Conservation (phyloP, 2,329 filamentous ascomycete genomes). For the Microdochium trichocladiopsis region DNA sequence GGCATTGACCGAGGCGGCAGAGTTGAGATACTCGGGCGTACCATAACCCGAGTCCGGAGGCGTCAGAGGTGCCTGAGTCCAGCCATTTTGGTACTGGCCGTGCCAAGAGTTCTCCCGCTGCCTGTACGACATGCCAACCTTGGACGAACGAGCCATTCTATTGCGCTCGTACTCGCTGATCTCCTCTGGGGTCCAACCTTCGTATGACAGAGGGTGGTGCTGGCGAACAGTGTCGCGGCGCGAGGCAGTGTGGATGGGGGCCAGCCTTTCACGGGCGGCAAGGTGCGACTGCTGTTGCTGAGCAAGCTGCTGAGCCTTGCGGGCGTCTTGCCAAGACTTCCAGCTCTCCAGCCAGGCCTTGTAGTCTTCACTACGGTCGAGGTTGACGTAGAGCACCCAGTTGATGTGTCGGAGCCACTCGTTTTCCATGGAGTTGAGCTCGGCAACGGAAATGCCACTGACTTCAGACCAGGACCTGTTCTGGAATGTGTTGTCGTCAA, state of each 20-base stretch:
- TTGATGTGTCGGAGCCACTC: slow-evolving; percentile 80
- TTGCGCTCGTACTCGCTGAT: slow-evolving; percentile 45
- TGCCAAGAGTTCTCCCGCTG: slow-evolving; percentile 36
- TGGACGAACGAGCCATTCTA: slow-evolving; percentile 16
- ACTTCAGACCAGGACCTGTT: slow-evolving; percentile 96
- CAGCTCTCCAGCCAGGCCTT: slow-evolving; percentile 56
- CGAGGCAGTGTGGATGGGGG: slow-evolving; percentile 39
- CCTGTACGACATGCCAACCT: slow-evolving; percentile 27
- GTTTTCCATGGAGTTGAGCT: slow-evolving; percentile 79
- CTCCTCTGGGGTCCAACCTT: slow-evolving; percentile 46
- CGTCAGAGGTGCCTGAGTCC: slow-evolving; percentile 41
- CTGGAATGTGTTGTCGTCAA: slow-evolving; percentile 96
- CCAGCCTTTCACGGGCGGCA: slow-evolving; percentile 40
- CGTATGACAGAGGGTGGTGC: slow-evolving; percentile 28
- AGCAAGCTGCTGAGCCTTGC: slow-evolving; percentile 31
- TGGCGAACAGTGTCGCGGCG: slow-evolving; percentile 29
- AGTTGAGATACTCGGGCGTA: slow-evolving; percentile 51
- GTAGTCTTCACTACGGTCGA: slow-evolving; percentile 67
- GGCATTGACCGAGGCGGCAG: slow-evolving; percentile 45
- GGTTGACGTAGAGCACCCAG: slow-evolving; percentile 82
- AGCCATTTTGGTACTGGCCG: slow-evolving; percentile 29
- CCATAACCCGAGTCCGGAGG: slow-evolving; percentile 56
- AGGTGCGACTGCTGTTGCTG: slow-evolving; percentile 28
- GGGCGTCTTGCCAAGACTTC: slow-evolving; percentile 48
- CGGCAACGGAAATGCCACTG: slow-evolving; percentile 76